A percentile compares a stretch with the other conserved stretches of the same genome.
These are phyloP conservation scores for Coemansia sp. DNA, from an alignment of 192 early-diverging fungal genomes.

Conservation along the genomic window DNA sequence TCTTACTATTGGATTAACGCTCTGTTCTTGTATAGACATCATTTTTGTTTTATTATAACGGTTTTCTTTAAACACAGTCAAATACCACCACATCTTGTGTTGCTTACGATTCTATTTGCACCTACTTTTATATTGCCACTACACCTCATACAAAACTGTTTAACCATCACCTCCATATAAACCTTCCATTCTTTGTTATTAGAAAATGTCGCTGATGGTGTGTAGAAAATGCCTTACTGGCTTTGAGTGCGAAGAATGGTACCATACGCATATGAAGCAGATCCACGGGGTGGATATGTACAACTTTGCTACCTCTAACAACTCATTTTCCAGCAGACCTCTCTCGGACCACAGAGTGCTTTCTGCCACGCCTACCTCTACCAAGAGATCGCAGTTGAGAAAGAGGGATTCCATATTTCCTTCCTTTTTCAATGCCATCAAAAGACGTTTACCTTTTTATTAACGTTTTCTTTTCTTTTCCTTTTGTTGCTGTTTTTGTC, in stretches of 20 bases:
- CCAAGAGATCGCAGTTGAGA: conserved; percentile 7
- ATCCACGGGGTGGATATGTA: conserved; percentile 24
- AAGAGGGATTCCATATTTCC: conserved; percentile 29
- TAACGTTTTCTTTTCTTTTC: background rate
- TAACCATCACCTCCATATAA: background rate
- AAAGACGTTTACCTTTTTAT: conserved; percentile 28
- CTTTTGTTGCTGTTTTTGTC: too few relatives aligned
- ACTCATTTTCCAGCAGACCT: background rate
- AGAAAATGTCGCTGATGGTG: conserved; percentile 27
- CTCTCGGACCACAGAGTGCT: background rate
- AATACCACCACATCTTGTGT: too few relatives aligned
- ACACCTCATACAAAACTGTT: background rate
- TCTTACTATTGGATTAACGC: too few relatives aligned
- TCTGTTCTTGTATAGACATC: too few relatives aligned
- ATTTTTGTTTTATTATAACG: too few relatives aligned
- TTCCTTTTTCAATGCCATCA: conserved; percentile 25
- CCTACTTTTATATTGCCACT: too few relatives aligned
- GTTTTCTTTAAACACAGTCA: too few relatives aligned
- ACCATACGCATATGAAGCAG: conserved; percentile 41
- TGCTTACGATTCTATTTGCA: too few relatives aligned
- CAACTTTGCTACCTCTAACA: conserved; percentile 7
- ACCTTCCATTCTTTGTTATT: background rate
- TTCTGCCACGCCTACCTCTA: background rate
- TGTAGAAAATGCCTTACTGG: conserved; percentile 41
- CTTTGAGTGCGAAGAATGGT: conserved; percentile 52